Evolutionary conservation across 306 rosid species (phyloP), one percentile per base, ranked within the genome.

Genomic region (Quercus cerris): DNA sequence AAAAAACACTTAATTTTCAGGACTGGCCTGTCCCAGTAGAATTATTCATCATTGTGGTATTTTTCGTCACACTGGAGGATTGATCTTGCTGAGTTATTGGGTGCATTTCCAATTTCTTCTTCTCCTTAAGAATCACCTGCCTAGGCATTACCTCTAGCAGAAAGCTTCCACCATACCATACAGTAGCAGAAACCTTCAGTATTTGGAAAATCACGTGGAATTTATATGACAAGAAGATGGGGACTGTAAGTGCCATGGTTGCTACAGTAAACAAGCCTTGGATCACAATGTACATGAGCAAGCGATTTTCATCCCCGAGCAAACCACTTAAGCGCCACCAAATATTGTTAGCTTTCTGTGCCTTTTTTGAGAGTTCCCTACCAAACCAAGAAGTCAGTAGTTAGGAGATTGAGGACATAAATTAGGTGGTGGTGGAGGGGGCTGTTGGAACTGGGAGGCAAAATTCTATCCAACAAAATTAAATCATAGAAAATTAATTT

Each of bases 321-420:
- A 95, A 23, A 80, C 97, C 97, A 35, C 99, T 95, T 75, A 90
- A 73, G 61, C 88, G 94, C 99, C 99, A 93, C 99, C 98, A 95
- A 38, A 84, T 0, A 18, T 91, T 95, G 86, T 95, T 95, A 49
- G 99, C 97, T 84, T 90, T 95, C 86, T 90, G 93, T 15, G 99
- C 98, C 78, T 94, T 95, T 44, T 93, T 91, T 1, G 98, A 93
- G 56, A 95, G 96, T 84, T 90, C 99, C 86, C 99, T 95, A 46
- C 41, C 56, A 77, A 85, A 74, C 77, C 56, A 56, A 11, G 3
- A 74, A 62, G 52, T 41, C 33, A 57, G 30, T 71, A 71, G 12
- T 6, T 38, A 52, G 41, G 56, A 59, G 51, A 66, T 14, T 51
- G 49, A 18, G 33, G 7, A 12, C 13, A 18, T 20, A 19, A 20